These are phyloP conservation scores for Purshia tridentata DNA, from an alignment of 306 rosid species.

Conservation along the genomic window DNA sequence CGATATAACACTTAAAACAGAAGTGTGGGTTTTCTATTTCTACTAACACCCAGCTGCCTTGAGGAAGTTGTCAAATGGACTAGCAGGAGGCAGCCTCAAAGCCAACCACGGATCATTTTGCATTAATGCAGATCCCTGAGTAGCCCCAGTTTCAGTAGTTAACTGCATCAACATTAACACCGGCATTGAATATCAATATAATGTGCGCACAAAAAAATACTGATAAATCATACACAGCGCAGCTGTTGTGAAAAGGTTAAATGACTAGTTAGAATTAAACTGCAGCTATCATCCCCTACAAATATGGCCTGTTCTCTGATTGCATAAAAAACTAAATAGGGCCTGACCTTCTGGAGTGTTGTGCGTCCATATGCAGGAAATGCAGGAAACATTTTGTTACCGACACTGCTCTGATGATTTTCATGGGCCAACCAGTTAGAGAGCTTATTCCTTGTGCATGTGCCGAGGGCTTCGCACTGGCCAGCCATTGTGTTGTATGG, in stretches of 20 bases:
- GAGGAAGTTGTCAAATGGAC: slow-evolving; percentile 96
- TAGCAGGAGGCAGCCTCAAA: slow-evolving; percentile 92
- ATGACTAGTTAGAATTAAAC: too few species aligned
- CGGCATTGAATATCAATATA: neutral
- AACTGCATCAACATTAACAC: slow-evolving; percentile 33
- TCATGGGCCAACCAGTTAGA: slow-evolving; percentile 88
- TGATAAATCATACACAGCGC: neutral
- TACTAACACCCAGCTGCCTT: slow-evolving; percentile 87
- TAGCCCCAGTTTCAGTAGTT: slow-evolving; percentile 31
- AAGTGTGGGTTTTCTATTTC: neutral
- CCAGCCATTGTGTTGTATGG: slow-evolving; percentile 93
- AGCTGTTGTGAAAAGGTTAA: neutral
- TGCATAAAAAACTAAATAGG: neutral
- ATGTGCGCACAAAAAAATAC: neutral
- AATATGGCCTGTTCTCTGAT: too few species aligned
- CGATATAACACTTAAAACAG: neutral
- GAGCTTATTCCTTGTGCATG: slow-evolving; percentile 81
- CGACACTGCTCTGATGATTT: slow-evolving; percentile 42
- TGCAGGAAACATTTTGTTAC: slow-evolving; percentile 37
- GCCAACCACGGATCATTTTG: slow-evolving; percentile 54
- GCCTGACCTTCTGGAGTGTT: slow-evolving; percentile 52
- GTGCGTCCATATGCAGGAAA: slow-evolving; percentile 34
- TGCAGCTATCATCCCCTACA: too few species aligned
- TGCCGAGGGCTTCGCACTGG: slow-evolving; percentile 93
- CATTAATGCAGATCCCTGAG: slow-evolving; percentile 29